Conservation (phyloP, 2,329 filamentous ascomycete species). For the Exophiala sp. region DNA sequence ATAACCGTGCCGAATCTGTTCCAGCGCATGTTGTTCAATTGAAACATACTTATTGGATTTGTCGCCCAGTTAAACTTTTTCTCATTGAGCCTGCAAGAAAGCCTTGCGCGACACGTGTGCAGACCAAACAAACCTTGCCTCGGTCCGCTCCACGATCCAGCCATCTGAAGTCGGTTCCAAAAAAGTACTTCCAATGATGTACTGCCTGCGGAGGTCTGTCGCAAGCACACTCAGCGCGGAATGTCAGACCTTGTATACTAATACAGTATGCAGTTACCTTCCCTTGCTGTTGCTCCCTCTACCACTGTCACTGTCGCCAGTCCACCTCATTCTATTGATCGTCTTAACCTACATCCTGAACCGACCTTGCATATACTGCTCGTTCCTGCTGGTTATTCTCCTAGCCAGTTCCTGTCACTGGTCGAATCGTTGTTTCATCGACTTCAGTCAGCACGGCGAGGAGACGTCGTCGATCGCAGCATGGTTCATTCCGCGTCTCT, state of each 20-base stretch:
- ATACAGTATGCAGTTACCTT: conserved; percentile 61
- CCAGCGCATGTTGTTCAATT: no score
- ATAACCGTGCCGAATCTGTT: no score
- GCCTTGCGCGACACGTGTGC: no score
- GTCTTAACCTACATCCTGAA: conserved; percentile 94
- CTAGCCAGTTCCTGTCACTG: conserved; percentile 89
- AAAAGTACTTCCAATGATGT: conserved; percentile 46
- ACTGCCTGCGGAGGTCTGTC: conserved; percentile 63
- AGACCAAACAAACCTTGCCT: no score
- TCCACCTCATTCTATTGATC: conserved; percentile 86
- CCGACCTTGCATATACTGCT: conserved; percentile 96
- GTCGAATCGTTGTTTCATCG: conserved; percentile 88
- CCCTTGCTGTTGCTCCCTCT: conserved; percentile 85
- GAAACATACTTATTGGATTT: no score
- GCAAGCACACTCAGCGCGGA: background rate
- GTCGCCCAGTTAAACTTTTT: no score
- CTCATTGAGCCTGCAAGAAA: no score
- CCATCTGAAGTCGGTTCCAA: no score
- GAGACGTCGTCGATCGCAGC: conserved; percentile 13
- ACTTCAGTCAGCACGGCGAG: conserved; percentile 60
- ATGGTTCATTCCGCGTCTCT: conserved; percentile 83
- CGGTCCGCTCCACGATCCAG: no score
- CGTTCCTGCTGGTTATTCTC: conserved; percentile 87
- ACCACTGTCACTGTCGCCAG: conserved; percentile 66
- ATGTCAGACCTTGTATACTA: background rate